Evolutionary conservation across 2,329 filamentous ascomycete genomes (phyloP).

Genomic region (Trichoderma asperellum): DNA sequence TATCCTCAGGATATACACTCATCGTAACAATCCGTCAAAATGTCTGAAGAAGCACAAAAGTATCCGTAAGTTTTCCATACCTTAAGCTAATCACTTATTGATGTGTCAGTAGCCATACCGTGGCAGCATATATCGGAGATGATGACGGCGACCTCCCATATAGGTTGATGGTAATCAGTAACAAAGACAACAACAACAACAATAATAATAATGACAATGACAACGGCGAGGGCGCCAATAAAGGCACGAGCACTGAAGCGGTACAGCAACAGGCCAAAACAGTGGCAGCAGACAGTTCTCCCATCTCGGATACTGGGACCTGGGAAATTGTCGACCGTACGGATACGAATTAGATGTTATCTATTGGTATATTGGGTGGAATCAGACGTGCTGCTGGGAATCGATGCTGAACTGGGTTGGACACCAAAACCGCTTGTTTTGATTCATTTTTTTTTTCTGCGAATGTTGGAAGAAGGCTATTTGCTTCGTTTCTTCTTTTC

Average conservation of each 20-base stretch:
- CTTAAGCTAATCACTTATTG: not conserved
- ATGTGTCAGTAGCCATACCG: slow-evolving; percentile 7
- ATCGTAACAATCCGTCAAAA: not conserved
- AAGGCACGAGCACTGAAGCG: not conserved
- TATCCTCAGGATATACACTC: not conserved
- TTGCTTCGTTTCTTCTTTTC: not conserved
- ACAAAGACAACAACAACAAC: not conserved
- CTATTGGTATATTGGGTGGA: not conserved
- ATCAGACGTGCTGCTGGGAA: not conserved
- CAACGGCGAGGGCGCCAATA: not conserved
- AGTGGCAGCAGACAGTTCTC: not conserved
- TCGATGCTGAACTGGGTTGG: not conserved
- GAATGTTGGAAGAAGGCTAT: not conserved
- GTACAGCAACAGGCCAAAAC: not conserved
- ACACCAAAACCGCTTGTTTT: not conserved
- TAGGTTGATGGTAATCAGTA: not conserved
- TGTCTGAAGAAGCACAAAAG: slow-evolving; percentile 1
- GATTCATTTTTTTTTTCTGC: not conserved
- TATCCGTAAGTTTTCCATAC: slow-evolving; percentile 5
- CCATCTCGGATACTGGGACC: not conserved
- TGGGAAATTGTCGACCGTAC: not conserved
- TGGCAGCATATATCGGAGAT: slow-evolving; percentile 11
- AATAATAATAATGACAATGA: too few species aligned
- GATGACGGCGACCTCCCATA: not conserved
- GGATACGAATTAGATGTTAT: not conserved